Percentiles rank a stretch among this genome's conserved stretches.
These are phyloP conservation scores for Phytophthora rubi DNA, from an alignment of 352 stramenopile species.

Conservation along the genomic window DNA sequence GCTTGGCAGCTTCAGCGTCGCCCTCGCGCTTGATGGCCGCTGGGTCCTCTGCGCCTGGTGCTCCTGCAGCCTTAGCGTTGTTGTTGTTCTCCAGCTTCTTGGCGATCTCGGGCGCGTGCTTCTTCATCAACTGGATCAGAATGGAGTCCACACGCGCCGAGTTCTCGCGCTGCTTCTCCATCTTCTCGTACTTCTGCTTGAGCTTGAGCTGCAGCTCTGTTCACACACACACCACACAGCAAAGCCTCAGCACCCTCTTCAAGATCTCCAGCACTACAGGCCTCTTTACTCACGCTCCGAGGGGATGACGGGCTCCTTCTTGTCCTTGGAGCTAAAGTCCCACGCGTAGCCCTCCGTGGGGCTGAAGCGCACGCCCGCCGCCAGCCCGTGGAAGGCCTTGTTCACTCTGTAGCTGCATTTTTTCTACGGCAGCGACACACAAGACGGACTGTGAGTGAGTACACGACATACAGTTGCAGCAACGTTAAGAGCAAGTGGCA, in stretches of 20 bases:
- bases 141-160: slow-evolving; percentile 84
- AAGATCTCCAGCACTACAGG: not conserved
- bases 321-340: slow-evolving; percentile 88
- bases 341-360: slow-evolving; percentile 86
- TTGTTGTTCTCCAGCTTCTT: slow-evolving; percentile 75
- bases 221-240: not conserved
- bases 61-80: slow-evolving; percentile 13
- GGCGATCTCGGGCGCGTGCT: slow-evolving; percentile 84
- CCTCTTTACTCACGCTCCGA: slow-evolving; percentile 67
- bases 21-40: slow-evolving; percentile 38
- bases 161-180: slow-evolving; percentile 88
- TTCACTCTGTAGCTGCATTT: slow-evolving; percentile 89
- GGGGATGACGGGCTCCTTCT: slow-evolving; percentile 85
- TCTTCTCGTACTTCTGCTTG: slow-evolving; percentile 89
- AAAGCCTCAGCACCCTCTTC: not conserved
- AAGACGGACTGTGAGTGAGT: not conserved
- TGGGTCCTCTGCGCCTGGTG: slow-evolving; percentile 15
- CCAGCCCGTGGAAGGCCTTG: slow-evolving; percentile 82
- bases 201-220: slow-evolving; percentile 85
- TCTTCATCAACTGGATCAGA: slow-evolving; percentile 87
- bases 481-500: not conserved
- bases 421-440: slow-evolving; percentile 51
- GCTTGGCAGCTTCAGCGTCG: slow-evolving; percentile 50
- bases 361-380: slow-evolving; percentile 82
- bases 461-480: not conserved